Evolutionary conservation across 1,284 basidiomycete species (phyloP).

Genomic region (Trichosporon faecale): DNA sequence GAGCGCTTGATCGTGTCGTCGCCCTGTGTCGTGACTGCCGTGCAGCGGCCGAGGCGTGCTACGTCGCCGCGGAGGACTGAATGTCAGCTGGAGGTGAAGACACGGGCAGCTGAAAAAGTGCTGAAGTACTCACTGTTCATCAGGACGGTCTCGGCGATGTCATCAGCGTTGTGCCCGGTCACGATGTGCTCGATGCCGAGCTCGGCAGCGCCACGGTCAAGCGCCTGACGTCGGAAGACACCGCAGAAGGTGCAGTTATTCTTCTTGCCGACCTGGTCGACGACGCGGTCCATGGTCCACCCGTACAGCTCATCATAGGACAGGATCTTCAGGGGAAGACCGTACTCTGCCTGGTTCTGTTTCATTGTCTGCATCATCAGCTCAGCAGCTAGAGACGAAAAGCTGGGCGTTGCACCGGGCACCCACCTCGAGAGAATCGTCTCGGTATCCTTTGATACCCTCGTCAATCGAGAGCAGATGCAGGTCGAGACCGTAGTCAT

Average conservation of each 20-base stretch:
- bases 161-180: constrained; percentile 98
- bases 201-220: constrained; percentile 87
- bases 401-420: neutral
- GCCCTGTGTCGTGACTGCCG: constrained; percentile 85
- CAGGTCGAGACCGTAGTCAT: constrained; percentile 86
- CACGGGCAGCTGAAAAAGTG: neutral
- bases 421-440: constrained; percentile 88
- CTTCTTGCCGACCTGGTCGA: constrained; percentile 88
- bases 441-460: constrained; percentile 95
- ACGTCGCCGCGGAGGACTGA: constrained; percentile 96
- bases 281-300: constrained; percentile 99
- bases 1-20: constrained; percentile 93
- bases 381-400: neutral
- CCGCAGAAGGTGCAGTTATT: constrained; percentile 99
- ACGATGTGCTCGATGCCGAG: constrained; percentile 95
- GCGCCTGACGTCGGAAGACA: constrained; percentile 91
- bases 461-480: constrained; percentile 97
- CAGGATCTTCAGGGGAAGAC: constrained; percentile 91
- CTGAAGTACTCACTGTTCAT: constrained; percentile 79
- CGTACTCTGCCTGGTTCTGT: constrained; percentile 92
- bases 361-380: constrained; percentile 75
- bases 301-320: constrained; percentile 96
- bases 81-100: neutral
- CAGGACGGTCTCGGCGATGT: constrained; percentile 95
- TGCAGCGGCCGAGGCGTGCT: constrained; percentile 87